These are phyloP conservation scores for Trypanosoma cruzi DNA, from an alignment of 208 protist species.

Conservation along the genomic window DNA sequence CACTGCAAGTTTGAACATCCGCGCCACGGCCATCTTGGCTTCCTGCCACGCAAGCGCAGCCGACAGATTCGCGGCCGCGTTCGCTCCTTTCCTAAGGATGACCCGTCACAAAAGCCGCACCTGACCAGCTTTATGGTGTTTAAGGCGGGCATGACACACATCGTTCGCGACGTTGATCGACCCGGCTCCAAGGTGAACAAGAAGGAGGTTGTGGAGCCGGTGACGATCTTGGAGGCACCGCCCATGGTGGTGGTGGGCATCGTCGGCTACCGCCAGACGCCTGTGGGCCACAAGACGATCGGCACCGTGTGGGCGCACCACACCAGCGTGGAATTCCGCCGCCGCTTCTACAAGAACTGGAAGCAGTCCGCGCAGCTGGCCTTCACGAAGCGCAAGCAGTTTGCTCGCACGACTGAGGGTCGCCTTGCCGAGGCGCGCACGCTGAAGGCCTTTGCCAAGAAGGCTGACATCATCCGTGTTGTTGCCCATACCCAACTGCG, in stretches of 20 bases:
- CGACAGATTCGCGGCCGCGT: slow-evolving; percentile 93
- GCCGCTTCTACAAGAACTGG: slow-evolving; percentile 99
- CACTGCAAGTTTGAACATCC: slow-evolving; percentile 98
- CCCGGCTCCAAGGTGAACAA: slow-evolving; percentile 97
- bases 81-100: slow-evolving; percentile 96
- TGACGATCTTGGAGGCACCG: slow-evolving; percentile 98
- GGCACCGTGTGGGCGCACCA: slow-evolving; percentile 99
- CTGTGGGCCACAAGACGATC: slow-evolving; percentile 96
- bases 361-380: slow-evolving; percentile 98
- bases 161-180: slow-evolving; percentile 98
- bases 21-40: slow-evolving; percentile 98
- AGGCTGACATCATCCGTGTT: slow-evolving; percentile 97
- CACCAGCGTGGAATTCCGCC: slow-evolving; percentile 94
- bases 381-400: slow-evolving; percentile 95
- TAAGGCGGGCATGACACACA: slow-evolving; percentile 99
- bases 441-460: slow-evolving; percentile 95
- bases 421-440: slow-evolving; percentile 86
- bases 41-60: slow-evolving; percentile 97
- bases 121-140: slow-evolving; percentile 98
- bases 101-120: slow-evolving; percentile 93
- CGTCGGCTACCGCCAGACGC: slow-evolving; percentile 98
- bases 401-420: slow-evolving; percentile 83
- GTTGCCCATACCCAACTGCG: slow-evolving; percentile 98
- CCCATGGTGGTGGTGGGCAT: slow-evolving; percentile 98
- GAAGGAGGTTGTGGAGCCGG: slow-evolving; percentile 98